A percentile compares a stretch with the other conserved stretches of the same genome.
phyloP scores from a whole-genome alignment of 2,329 filamentous ascomycete species.

The Microsporum ferrugineum region DNA sequence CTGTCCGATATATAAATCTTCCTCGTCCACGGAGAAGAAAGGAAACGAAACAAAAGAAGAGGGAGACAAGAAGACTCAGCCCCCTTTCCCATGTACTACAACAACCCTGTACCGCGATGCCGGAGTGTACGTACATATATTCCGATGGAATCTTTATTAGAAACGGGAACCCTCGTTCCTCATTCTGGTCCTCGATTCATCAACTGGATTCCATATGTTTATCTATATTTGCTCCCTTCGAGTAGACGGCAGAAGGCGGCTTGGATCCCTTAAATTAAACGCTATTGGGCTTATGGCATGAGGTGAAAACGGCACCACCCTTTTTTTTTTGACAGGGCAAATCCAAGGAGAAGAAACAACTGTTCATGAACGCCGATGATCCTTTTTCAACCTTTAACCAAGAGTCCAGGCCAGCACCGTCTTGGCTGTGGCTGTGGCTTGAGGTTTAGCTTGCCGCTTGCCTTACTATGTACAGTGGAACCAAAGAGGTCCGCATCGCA shows the following conservation, averaged over 20 bases:
- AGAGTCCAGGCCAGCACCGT: not conserved
- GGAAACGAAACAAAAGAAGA: not conserved
- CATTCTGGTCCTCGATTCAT: not conserved
- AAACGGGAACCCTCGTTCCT: not conserved
- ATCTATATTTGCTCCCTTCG: not conserved
- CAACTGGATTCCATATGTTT: not conserved
- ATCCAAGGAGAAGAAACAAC: not conserved
- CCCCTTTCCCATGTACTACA: not conserved
- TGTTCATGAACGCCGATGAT: not conserved
- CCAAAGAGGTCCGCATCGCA: not conserved
- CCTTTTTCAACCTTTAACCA: not conserved
- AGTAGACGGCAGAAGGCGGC: not conserved
- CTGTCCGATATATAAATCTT: not conserved
- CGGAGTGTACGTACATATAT: not conserved
- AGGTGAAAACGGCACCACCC: not conserved
- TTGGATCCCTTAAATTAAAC: not conserved
- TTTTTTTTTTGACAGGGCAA: not conserved
- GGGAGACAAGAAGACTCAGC: not conserved
- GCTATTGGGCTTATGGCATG: not conserved
- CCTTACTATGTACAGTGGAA: not conserved
- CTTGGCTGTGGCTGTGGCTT: constrained; percentile 4
- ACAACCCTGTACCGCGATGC: not conserved
- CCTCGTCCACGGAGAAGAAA: not conserved
- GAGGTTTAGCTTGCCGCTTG: not conserved
- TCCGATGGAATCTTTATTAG: not conserved